Evolutionary conservation across 106 monocot genomes (phyloP).

Genomic region (Dioscorea zingiberensis): DNA sequence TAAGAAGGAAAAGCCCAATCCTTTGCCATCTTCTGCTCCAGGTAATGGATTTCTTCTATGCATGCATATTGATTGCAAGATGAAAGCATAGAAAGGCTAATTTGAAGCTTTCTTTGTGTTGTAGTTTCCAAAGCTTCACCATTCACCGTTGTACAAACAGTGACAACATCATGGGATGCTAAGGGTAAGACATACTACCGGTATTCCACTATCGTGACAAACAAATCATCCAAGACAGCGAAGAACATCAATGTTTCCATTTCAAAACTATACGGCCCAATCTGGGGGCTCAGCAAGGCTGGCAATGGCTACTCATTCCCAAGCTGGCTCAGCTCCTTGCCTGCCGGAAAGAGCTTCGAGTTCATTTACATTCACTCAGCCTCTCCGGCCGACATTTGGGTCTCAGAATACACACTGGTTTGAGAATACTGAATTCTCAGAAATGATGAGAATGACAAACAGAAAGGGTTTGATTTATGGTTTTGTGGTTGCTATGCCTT

Average conservation of each 20-base stretch:
- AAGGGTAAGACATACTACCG: slow-evolving; percentile 43
- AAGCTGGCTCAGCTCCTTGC: slow-evolving; percentile 39
- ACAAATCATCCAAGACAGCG: slow-evolving; percentile 49
- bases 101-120: not conserved
- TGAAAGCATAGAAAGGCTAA: not conserved
- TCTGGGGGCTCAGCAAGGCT: slow-evolving; percentile 56
- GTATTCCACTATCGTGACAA: slow-evolving; percentile 50
- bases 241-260: slow-evolving; percentile 40
- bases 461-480: not conserved
- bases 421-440: slow-evolving; percentile 3
- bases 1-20: slow-evolving; percentile 8
- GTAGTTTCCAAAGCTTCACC: slow-evolving; percentile 26
- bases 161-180: slow-evolving; percentile 45
- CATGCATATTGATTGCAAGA: not conserved
- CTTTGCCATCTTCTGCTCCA: slow-evolving; percentile 14
- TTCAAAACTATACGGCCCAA: slow-evolving; percentile 47
- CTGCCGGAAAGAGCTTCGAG: slow-evolving; percentile 59
- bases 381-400: slow-evolving; percentile 37
- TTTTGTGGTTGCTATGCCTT: not conserved
- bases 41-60: not conserved
- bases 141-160: slow-evolving; percentile 39
- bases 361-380: slow-evolving; percentile 70
- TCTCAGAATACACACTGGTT: slow-evolving; percentile 41
- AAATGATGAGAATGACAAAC: not conserved
- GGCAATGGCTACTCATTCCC: slow-evolving; percentile 46